Percentiles rank a stretch among this genome's conserved stretches.
phyloP scores from a whole-genome alignment of 192 early-diverging fungal species.

The Backusella luteola region DNA sequence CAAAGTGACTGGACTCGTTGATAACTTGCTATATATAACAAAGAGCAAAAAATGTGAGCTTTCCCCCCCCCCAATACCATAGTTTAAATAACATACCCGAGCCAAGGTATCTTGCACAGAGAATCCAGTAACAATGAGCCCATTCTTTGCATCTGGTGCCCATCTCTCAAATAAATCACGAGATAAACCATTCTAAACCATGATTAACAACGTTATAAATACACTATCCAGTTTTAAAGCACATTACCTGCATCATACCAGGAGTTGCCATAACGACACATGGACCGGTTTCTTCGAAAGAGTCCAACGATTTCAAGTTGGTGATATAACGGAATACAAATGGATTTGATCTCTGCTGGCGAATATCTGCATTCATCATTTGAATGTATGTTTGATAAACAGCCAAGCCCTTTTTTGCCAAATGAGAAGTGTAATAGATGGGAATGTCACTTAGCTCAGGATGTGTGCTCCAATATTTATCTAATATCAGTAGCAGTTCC shows the following conservation, averaged over 20 bases:
- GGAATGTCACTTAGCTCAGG: constrained; percentile 86
- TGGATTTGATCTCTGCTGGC: constrained; percentile 87
- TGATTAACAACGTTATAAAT: no score
- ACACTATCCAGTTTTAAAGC: not conserved
- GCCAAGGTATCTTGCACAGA: constrained; percentile 96
- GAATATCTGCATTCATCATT: constrained; percentile 96
- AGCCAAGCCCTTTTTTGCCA: constrained; percentile 95
- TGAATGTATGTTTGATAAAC: constrained; percentile 97
- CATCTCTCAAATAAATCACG: constrained; percentile 95
- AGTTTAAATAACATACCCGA: constrained; percentile 44
- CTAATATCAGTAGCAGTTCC: constrained; percentile 93
- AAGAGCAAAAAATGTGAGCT: not conserved
- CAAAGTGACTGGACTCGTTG: constrained; percentile 83
- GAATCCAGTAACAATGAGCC: constrained; percentile 94
- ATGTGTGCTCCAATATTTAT: constrained; percentile 94
- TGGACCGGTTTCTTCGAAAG: constrained; percentile 92
- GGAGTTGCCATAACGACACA: constrained; percentile 99
- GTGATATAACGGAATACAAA: constrained; percentile 96
- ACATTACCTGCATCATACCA: constrained; percentile 87
- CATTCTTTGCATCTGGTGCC: constrained; percentile 90
- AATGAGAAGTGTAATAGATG: constrained; percentile 90
- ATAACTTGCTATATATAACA: constrained; percentile 45
- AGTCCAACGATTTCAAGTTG: constrained; percentile 78
- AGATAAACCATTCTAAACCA: constrained; percentile 76
- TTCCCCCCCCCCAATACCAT: not conserved